Base-by-base conservation (phyloP, 1,284 basidiomycete species). In the Tranzscheliella williamsii region DNA sequence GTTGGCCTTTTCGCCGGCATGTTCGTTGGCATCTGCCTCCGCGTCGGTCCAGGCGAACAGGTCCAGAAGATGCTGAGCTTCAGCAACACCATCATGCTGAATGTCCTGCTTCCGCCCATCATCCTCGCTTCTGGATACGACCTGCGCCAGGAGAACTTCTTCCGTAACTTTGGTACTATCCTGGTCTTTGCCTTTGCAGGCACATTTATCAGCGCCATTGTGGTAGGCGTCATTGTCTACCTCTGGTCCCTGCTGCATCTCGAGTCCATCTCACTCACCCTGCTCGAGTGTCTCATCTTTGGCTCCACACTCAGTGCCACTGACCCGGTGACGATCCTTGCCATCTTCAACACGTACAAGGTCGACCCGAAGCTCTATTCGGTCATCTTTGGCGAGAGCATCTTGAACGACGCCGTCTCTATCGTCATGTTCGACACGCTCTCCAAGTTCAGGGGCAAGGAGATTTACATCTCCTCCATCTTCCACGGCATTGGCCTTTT, bases 371-470 rank as follows among this genome's bases (percentile, higher is more conserved):
- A 97, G 78, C 83, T 99, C 4, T 98, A 98, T 81, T 89, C 87
- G 43, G 86, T 98, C 80, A 99, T 99, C 70, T 99, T 98, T 76
- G 95, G 95, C 24, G 94, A 98, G 80, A 90, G 88, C 78, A 84
- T 99, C 55, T 81, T 99, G 57, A 98, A 99, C 80, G 94, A 99
- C 83, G 94, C 94, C 22, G 94, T 99, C 70, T 92, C 91, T 82
- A 98, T 98, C 81, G 94, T 98, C 80, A 95, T 99, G 90, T 98
- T 97, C 80, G 94, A 99, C 79, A 96, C 93, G 0, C 81, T 97
- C 38, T 88, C 89, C 4, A 88, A 87, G 69, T 96, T 98, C 79
- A 89, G 94, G 65, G 90, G 90, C 20, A 85, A 87, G 45, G 88
- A 94, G 70, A 88, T 98, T 49, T 89, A 87, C 78, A 73, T 96